Evolutionary conservation across 768 basidiomycete genomes (phyloP).

Genomic region (Rhodotorula diobovata): DNA sequence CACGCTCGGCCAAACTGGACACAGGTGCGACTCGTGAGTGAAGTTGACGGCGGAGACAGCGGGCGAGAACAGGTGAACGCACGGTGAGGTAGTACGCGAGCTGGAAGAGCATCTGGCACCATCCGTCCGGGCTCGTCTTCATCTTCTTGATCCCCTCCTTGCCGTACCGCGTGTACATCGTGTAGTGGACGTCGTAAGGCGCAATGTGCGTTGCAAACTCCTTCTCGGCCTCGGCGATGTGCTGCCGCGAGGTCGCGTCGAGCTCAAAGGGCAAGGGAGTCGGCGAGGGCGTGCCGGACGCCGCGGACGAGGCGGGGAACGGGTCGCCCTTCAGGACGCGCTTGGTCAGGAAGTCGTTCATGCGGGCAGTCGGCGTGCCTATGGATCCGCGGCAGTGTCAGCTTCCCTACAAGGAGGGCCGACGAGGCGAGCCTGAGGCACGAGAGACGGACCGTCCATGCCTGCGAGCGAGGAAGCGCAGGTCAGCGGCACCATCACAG

Average conservation of each 20-base stretch:
- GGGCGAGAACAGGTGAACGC: slow-evolving; percentile 9
- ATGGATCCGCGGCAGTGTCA: not conserved
- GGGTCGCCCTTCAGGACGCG: slow-evolving; percentile 66
- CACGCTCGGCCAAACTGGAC: slow-evolving; percentile 11
- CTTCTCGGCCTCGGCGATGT: slow-evolving; percentile 59
- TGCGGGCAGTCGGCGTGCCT: slow-evolving; percentile 75
- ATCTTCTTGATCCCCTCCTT: slow-evolving; percentile 72
- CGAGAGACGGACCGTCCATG: slow-evolving; percentile 60
- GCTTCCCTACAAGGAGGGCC: not conserved
- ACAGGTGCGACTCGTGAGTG: no score
- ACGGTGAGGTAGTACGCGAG: slow-evolving; percentile 81
- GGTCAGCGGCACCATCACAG: no score
- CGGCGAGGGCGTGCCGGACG: slow-evolving; percentile 41
- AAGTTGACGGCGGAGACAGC: no score
- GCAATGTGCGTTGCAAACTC: slow-evolving; percentile 67
- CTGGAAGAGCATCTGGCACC: slow-evolving; percentile 91
- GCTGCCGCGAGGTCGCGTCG: slow-evolving; percentile 54
- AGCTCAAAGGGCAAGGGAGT: slow-evolving; percentile 60
- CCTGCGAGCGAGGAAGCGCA: not conserved
- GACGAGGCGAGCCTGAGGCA: slow-evolving; percentile 34
- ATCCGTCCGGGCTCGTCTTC: slow-evolving; percentile 61
- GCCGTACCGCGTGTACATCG: slow-evolving; percentile 82
- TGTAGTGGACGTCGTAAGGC: slow-evolving; percentile 72
- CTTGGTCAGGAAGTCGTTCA: slow-evolving; percentile 87
- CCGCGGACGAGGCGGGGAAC: not conserved